Conservation (phyloP, 306 rosid species). For the Sechiopsis laciniata region DNA sequence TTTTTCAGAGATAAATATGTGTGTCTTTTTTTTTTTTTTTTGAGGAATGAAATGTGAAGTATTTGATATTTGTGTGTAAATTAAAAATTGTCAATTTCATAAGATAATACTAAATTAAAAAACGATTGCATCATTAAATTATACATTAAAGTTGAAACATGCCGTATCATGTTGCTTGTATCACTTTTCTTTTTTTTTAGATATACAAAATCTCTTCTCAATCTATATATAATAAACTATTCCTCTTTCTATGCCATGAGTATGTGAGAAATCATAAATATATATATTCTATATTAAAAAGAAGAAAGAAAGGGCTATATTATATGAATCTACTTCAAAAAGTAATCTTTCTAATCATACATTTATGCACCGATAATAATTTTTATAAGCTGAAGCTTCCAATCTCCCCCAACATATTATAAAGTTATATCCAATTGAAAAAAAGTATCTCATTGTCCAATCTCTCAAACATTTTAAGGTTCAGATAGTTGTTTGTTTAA, state of each 20-base stretch:
- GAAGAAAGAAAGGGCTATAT: neutral
- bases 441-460: no score
- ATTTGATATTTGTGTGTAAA: neutral
- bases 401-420: no score
- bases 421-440: no score
- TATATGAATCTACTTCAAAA: no score
- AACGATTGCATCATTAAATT: neutral
- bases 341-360: no score
- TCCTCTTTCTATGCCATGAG: neutral
- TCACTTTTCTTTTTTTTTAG: neutral
- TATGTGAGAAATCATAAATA: no score
- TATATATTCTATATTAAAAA: no score
- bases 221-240: neutral
- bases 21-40: no score
- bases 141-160: neutral
- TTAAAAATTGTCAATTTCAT: neutral
- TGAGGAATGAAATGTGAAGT: neutral
- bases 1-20: neutral
- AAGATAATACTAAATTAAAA: neutral
- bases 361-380: no score
- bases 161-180: neutral
- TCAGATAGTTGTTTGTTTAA: no score
- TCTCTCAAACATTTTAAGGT: no score
- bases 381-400: no score
- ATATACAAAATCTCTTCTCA: neutral